Base-by-base conservation (phyloP, 371 early-diverging fungal genomes). In the Dichotomocladium elegans region DNA sequence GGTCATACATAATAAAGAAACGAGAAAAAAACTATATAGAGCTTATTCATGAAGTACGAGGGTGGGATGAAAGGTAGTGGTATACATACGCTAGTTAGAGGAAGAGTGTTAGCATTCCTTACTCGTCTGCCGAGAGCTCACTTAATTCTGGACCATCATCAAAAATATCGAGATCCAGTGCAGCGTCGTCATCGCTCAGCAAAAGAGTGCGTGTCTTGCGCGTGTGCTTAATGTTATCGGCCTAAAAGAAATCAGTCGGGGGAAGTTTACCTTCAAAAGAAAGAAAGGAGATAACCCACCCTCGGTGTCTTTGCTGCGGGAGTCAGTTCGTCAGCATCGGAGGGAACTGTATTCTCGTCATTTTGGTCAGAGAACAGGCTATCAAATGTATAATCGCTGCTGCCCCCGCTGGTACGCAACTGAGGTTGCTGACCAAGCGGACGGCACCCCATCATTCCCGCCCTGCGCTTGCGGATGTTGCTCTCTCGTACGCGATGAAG, bases 71-170 rank as follows among this genome's bases (percentile, higher is more conserved):
- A 2, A 33, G 34, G n/a, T 12, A 37, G 5, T 37, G 37, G 37
- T 37, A 37, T 35, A 35, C 21, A n/a, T n/a, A n/a, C n/a, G n/a
- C n/a, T n/a, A n/a, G n/a, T n/a, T n/a, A n/a, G 33, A 42, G 29
- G 43, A 22, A 43, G n/a, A 0, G 26, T n/a, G 26, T 41, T 3
- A 25, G 30, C 14, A 45, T 3, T 48, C 27, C 26, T 53, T 34
- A 59, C 49, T 66, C 70, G 21, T 63, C 55, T 28, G 67, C 72
- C 43, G 74, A 74, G 58, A 74, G 60, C n/a, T 76, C 76, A 43
- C 76, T 76, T 12, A 76, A 55, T 37, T 76, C 76, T 21, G 76
- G 72, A 22, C 76, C 76, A 59, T 76, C 76, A 37, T 76, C 76
- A 60, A 76, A 76, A 25, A 76, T 70, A 19, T 65, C 68, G 22